These are phyloP conservation scores for Cyclocybe cylindracea DNA, from an alignment of 768 basidiomycete species.

Conservation along the genomic window DNA sequence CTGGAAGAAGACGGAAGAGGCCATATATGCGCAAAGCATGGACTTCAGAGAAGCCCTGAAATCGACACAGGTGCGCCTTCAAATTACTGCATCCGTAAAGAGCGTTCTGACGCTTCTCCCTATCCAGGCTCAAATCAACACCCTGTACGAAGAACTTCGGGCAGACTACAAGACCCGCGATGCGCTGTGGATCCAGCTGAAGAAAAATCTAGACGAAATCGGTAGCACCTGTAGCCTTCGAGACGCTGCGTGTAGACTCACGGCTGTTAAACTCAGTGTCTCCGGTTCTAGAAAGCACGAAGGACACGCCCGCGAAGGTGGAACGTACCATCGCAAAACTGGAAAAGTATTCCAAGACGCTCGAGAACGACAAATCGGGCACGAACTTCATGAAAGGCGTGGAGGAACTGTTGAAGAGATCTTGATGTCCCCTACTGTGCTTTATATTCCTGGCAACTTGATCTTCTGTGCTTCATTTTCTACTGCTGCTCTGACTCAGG, in stretches of 20 bases:
- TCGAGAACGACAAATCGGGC: constrained; percentile 33
- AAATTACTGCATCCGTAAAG: constrained; percentile 7
- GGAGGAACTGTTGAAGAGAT: constrained; percentile 9
- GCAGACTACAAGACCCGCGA: constrained; percentile 50
- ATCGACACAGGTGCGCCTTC: constrained; percentile 42
- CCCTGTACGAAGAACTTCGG: constrained; percentile 45
- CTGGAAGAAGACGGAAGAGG: constrained; percentile 52
- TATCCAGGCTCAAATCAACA: constrained; percentile 41
- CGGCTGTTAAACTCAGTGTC: constrained; percentile 35
- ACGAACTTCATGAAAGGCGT: constrained; percentile 10
- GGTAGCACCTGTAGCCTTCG: constrained; percentile 33
- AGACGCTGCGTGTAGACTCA: not conserved
- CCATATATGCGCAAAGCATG: constrained; percentile 44
- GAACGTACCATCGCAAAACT: constrained; percentile 52
- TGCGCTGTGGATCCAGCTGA: constrained; percentile 49
- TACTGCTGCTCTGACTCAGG: not conserved
- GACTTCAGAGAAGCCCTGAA: constrained; percentile 38
- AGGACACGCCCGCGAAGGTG: constrained; percentile 48
- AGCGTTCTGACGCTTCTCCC: not conserved
- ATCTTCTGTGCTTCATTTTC: not conserved
- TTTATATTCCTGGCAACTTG: not conserved
- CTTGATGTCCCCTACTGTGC: not conserved
- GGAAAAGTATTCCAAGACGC: constrained; percentile 53
- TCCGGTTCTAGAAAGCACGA: constrained; percentile 39
- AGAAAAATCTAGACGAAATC: constrained; percentile 42